phyloP scores from a whole-genome alignment of 192 early-diverging fungal genomes.

The Linnemannia hyalina region DNA sequence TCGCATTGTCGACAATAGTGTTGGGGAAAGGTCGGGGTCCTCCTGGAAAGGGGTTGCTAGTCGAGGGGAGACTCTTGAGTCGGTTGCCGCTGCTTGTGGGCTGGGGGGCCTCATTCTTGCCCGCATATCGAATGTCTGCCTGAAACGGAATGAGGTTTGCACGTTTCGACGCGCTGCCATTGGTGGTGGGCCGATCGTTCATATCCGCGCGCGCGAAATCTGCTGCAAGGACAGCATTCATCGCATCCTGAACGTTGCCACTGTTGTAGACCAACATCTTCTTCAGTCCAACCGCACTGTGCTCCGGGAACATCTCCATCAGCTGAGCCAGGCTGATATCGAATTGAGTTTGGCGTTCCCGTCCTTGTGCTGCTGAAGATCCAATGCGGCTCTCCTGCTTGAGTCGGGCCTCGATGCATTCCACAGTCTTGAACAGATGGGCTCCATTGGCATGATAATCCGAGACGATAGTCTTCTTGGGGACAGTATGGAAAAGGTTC shows the following conservation, averaged over 20 bases:
- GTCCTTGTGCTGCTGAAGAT: slow-evolving; percentile 8
- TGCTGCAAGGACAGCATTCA: slow-evolving; percentile 56
- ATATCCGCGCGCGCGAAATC: slow-evolving; percentile 38
- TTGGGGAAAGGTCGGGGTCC: slow-evolving; percentile 35
- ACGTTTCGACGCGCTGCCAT: slow-evolving; percentile 15
- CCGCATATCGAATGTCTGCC: slow-evolving; percentile 27
- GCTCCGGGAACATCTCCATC: slow-evolving; percentile 52
- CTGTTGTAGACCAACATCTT: slow-evolving; percentile 50
- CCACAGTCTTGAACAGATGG: slow-evolving; percentile 44
- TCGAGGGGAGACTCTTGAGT: slow-evolving; percentile 36
- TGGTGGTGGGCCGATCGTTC: slow-evolving; percentile 7
- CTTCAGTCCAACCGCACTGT: slow-evolving; percentile 45
- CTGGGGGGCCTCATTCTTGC: slow-evolving; percentile 18
- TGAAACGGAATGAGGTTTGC: slow-evolving; percentile 27
- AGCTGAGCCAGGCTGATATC: slow-evolving; percentile 47
- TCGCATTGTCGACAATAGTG: slow-evolving; percentile 48
- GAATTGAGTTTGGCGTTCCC: slow-evolving; percentile 41
- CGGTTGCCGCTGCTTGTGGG: slow-evolving; percentile 14
- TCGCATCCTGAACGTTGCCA: slow-evolving; percentile 48
- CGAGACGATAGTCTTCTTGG: slow-evolving; percentile 43
- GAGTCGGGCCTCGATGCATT: slow-evolving; percentile 35
- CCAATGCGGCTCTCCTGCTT: slow-evolving; percentile 22
- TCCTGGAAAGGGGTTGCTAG: slow-evolving; percentile 25
- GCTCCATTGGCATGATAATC: slow-evolving; percentile 46
- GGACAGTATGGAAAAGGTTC: slow-evolving; percentile 45